These are phyloP conservation scores for Solanum sparsipilum DNA, from an alignment of 257 asterid genomes.

Conservation along the genomic window DNA sequence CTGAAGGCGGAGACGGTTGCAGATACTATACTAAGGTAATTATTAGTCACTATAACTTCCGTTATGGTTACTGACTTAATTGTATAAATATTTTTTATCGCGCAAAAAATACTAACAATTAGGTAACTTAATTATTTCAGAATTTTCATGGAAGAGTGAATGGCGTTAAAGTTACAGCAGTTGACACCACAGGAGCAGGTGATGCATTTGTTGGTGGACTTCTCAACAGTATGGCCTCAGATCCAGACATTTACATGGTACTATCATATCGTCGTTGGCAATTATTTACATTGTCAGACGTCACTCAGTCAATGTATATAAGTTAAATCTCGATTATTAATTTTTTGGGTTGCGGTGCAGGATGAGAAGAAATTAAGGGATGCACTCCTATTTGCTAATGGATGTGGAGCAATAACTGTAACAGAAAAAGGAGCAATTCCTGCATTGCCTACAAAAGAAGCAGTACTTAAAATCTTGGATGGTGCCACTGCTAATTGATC, in stretches of 20 bases:
- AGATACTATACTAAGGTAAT: slow-evolving; percentile 14
- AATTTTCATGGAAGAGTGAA: slow-evolving; percentile 20
- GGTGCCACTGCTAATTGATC: slow-evolving; percentile 11
- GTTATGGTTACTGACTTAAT: not conserved
- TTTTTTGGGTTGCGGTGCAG: not conserved
- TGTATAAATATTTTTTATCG: not conserved
- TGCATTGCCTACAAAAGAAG: slow-evolving; percentile 19
- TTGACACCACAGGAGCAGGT: slow-evolving; percentile 58
- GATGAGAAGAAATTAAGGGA: not conserved
- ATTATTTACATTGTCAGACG: not conserved
- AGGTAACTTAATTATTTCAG: not conserved
- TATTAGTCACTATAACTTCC: not conserved
- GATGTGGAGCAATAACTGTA: not conserved
- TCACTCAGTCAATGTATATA: no score
- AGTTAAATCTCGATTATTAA: not conserved
- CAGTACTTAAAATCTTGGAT: slow-evolving; percentile 18
- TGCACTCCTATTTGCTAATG: not conserved
- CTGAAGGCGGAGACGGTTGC: slow-evolving; percentile 25
- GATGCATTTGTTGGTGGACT: slow-evolving; percentile 90
- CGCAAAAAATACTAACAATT: not conserved
- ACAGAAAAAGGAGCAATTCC: slow-evolving; percentile 49
- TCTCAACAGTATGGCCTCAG: slow-evolving; percentile 47
- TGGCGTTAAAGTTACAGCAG: slow-evolving; percentile 16
- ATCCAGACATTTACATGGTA: slow-evolving; percentile 50
- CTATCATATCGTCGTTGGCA: not conserved